Evolutionary conservation across 2,329 filamentous ascomycete species (phyloP), one percentile per base, ranked within the genome.

Genomic region (Diplocarpon rosae): DNA sequence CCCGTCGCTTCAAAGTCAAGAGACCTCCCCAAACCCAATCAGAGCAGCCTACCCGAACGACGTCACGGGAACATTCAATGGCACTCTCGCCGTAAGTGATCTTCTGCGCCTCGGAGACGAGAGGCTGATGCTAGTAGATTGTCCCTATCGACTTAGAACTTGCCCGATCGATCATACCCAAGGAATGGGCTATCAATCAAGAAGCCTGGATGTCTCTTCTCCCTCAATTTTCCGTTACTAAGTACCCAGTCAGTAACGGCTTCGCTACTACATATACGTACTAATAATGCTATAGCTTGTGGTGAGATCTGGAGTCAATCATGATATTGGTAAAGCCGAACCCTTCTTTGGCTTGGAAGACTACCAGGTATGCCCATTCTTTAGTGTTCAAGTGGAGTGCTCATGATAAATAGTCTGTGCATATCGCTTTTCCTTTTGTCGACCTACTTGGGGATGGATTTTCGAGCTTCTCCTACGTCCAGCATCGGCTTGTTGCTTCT

Each of bases 391-490:
- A n/a, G n/a, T 8, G 11, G 13, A 11, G 20, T 34, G 10, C 20
- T 42, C 11, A 44, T 6, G 20, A 10, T 13, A 20, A 6, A 17
- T 10, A 75, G 72, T 69, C 69, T 31, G 61, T 68, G 14, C 66
- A 69, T 8, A 67, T 74, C 20, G 68, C 72, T 50, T 77, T 75
- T 46, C 74, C 74, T 0, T 78, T 77, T 55, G 47, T 77, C 31
- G 73, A 76, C 53, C 54, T 73, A 5, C 60, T 74, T 2, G 63
- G 65, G 39, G 71, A 76, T 56, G 69, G 68, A 29, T 60, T 65
- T 48, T 69, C 70, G 1, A 68, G 66, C 2, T 78, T 75, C 61
- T 68, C 68, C 32, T 75, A 70, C 65, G 65, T 64, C 0, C 64
- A 45, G 11, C 47, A 50, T 24, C 39, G 45, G 17, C 16, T 47